A percentile compares a stretch with the other conserved stretches of the same genome.
phyloP scores from a whole-genome alignment of 495 filamentous ascomycete genomes.

The Choiromyces venosus region DNA sequence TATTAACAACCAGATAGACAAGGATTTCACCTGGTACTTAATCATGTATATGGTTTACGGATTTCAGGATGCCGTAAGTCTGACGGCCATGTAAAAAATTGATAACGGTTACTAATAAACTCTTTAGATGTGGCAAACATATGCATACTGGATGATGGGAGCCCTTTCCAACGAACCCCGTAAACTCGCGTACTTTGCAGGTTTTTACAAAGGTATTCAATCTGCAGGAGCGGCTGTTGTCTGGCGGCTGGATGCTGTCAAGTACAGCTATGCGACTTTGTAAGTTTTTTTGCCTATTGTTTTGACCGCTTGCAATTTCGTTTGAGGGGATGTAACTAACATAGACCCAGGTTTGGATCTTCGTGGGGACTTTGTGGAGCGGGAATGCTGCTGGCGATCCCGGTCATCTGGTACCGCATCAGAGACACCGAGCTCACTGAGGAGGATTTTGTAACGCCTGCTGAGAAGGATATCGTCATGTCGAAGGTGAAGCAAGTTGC shows the following conservation, averaged over 20 bases:
- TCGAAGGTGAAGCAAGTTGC: not conserved
- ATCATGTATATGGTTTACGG: constrained; percentile 93
- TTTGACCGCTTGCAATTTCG: not conserved
- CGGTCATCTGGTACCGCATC: constrained; percentile 38
- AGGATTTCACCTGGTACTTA: constrained; percentile 71
- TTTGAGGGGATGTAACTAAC: constrained; percentile 12
- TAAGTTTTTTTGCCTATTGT: constrained; percentile 34
- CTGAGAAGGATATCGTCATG: constrained; percentile 20
- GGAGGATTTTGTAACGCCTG: constrained; percentile 33
- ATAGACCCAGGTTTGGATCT: constrained; percentile 27
- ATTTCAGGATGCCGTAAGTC: constrained; percentile 81
- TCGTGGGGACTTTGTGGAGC: constrained; percentile 39
- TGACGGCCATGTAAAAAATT: constrained; percentile 48
- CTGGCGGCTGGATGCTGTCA: constrained; percentile 67
- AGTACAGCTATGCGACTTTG: constrained; percentile 59
- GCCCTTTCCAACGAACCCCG: constrained; percentile 84
- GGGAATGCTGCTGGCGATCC: constrained; percentile 38
- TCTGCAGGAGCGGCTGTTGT: constrained; percentile 86
- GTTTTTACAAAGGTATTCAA: constrained; percentile 97
- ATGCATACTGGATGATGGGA: constrained; percentile 61
- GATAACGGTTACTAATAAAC: constrained; percentile 9
- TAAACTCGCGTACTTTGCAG: constrained; percentile 86
- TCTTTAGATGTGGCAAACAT: constrained; percentile 18
- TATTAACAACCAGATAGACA: constrained; percentile 60
- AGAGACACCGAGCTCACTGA: constrained; percentile 40